A percentile compares a stretch with the other conserved stretches of the same genome.
Conservation (phyloP, 306 rosid species). For the Rosa chinensis region DNA sequence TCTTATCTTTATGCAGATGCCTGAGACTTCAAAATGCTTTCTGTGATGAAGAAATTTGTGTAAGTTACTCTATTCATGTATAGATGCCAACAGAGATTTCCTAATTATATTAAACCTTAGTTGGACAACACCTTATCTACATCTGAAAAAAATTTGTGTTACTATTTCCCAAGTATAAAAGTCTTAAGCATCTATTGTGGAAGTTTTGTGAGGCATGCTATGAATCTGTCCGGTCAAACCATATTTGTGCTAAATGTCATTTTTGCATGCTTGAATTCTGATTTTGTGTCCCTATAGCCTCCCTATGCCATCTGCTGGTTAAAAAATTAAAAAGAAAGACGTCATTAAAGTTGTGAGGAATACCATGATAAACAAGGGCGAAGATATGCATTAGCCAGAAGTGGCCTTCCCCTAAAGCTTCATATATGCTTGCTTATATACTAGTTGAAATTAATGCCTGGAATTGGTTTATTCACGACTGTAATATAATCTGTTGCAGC, state of each 20-base stretch:
- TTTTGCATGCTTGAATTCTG: background rate
- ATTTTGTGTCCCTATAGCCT: background rate
- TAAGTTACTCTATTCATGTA: constrained; percentile 38
- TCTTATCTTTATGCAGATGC: constrained; percentile 53
- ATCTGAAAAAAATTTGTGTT: background rate
- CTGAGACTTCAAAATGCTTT: constrained; percentile 70
- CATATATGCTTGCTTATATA: background rate
- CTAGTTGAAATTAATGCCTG: constrained; percentile 13
- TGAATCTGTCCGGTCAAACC: background rate
- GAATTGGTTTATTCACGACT: constrained; percentile 18
- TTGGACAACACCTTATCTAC: background rate
- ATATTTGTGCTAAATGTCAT: background rate
- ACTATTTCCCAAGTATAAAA: background rate
- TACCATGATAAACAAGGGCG: background rate
- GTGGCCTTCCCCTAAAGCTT: background rate
- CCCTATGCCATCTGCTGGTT: background rate
- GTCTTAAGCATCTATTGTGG: background rate
- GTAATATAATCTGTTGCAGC: too few relatives aligned
- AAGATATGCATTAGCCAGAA: background rate
- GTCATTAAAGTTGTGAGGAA: background rate
- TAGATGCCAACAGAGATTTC: background rate
- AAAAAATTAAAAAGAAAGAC: background rate
- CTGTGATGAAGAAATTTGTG: constrained; percentile 61
- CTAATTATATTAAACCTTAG: background rate
- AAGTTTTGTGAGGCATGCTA: background rate